phyloP scores from a whole-genome alignment of 768 basidiomycete genomes.

The Candolleomyces efflorescens region DNA sequence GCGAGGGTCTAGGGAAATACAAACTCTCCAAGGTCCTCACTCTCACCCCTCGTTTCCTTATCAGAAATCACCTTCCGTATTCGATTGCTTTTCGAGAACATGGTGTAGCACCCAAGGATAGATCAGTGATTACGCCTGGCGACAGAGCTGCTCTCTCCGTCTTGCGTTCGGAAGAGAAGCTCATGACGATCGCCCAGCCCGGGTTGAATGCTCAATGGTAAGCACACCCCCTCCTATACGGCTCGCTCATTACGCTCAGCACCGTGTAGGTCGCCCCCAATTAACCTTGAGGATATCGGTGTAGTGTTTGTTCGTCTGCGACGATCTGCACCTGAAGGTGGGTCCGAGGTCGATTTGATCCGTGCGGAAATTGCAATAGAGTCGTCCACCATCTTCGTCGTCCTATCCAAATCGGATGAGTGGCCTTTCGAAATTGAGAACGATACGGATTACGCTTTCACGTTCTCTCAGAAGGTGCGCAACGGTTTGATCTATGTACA shows the following conservation, averaged over 20 bases:
- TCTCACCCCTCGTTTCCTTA: slow-evolving; percentile 82
- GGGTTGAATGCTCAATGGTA: slow-evolving; percentile 83
- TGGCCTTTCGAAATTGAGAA: slow-evolving; percentile 96
- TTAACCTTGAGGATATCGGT: slow-evolving; percentile 91
- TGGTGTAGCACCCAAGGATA: slow-evolving; percentile 61
- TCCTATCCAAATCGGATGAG: slow-evolving; percentile 58
- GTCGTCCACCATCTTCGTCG: slow-evolving; percentile 87
- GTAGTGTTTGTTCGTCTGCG: slow-evolving; percentile 68
- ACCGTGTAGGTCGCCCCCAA: slow-evolving; percentile 75
- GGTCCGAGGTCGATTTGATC: slow-evolving; percentile 43
- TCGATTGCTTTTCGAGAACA: slow-evolving; percentile 83
- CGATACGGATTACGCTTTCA: slow-evolving; percentile 66
- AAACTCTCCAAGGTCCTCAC: slow-evolving; percentile 94
- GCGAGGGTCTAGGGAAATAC: slow-evolving; percentile 94
- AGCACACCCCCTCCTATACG: slow-evolving; percentile 8
- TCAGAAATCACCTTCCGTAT: slow-evolving; percentile 74
- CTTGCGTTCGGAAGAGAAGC: slow-evolving; percentile 65
- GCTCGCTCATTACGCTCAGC: slow-evolving; percentile 3
- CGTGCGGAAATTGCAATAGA: slow-evolving; percentile 77
- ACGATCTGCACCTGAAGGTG: slow-evolving; percentile 23
- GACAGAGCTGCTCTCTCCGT: slow-evolving; percentile 66
- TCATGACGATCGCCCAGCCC: slow-evolving; percentile 83
- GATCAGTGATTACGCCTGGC: slow-evolving; percentile 58
- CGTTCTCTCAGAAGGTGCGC: slow-evolving; percentile 70
- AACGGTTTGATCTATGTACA: background rate